Evolutionary conservation across 192 early-diverging fungal genomes (phyloP), one percentile per base, ranked within the genome.

Genomic region (Podila epicladia): DNA sequence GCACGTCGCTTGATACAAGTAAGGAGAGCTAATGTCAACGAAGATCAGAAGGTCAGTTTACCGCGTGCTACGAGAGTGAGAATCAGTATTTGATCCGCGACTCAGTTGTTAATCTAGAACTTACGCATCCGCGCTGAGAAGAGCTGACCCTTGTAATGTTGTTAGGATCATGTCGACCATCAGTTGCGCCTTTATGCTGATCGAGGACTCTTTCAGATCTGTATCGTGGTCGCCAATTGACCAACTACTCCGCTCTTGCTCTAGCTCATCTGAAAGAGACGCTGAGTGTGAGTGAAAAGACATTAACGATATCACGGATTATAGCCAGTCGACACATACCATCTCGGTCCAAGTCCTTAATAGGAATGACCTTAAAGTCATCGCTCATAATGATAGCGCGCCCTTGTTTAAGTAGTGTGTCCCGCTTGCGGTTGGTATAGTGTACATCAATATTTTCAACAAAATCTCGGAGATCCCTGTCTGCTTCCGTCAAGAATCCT

Each of bases 371-470:
- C 60, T 35, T 64, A 37, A 87, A 90, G 8, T 82, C 75, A 17
- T 75, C 74, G 45, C 78, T 77, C 51, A 87, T 67, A 68, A 90
- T 88, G 15, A 88, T 69, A 26, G 75, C 78, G 11, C 89, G 73
- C 28, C 82, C 89, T 37, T 75, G 38, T 20, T 79, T 69, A 22
- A 90, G 61, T 1, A 90, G 48, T 11, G 71, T 82, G 20, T 86
- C 82, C 20, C 86, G 63, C 45, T 84, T 82, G 49, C 74, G 73
- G 58, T 82, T 76, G 13, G 87, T 86, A 58, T 87, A 87, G 35
- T 86, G 86, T 2, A 79, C 22, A 64, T 90, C 89, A 35, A 88
- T 77, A 37, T 84, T 76, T 22, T 74, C 65, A 5, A 87, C 89
- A 82, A 86, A 88, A 2, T 68, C 58, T 2, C 62, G 64, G 7